Base-by-base conservation (phyloP, 225 moss, liverwort and hornwort genomes). In the Sphagnum contortum region DNA sequence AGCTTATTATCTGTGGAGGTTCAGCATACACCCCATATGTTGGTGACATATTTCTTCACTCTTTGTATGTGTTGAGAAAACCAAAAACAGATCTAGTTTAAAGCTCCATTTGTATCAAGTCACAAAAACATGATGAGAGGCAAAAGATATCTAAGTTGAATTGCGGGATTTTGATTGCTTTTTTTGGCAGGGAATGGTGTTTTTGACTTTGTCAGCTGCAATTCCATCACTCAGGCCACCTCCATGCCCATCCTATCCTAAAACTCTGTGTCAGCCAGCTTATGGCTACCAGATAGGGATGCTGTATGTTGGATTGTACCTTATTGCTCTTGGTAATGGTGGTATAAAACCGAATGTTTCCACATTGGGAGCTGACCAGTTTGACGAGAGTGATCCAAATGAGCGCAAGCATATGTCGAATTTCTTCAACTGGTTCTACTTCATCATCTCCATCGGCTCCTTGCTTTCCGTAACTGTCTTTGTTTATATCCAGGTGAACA, bases 381-480 rank as follows among this genome's bases (percentile, higher is more conserved):
- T 98, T 70, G 96, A 98, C 60, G 88, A 90, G 74, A 83, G 85
- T 65, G 73, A 92, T 68, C 75, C 75, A 12, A 76, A 76, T 49
- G 96, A 98, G 72, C 85, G 74, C 58, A 84, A 87, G 73, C 85
- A 91, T 70, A 87, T 98, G 87, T 83, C 90, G 60, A 93, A 92
- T 71, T 98, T 98, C 73, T 98, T 98, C 79, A 98, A 98, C 76
- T 98, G 96, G 96, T 98, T 83, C 77, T 98, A 98, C 76, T 89
- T 98, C 75, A 84, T 80, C 49, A 82, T 98, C 45, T 98, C 96
- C 14, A 80, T 91, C 80, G 96, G 96, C 59, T 98, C 96, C 67
- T 88, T 98, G 61, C 80, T 98, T 63, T 98, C 96, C 60, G 89
- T 98, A 68, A 98, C 96, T 57, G 74, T 98, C 48, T 84, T 92